Base-by-base conservation (phyloP, 805 yeast species). In the Wickerhamomyces hampshirensis region DNA sequence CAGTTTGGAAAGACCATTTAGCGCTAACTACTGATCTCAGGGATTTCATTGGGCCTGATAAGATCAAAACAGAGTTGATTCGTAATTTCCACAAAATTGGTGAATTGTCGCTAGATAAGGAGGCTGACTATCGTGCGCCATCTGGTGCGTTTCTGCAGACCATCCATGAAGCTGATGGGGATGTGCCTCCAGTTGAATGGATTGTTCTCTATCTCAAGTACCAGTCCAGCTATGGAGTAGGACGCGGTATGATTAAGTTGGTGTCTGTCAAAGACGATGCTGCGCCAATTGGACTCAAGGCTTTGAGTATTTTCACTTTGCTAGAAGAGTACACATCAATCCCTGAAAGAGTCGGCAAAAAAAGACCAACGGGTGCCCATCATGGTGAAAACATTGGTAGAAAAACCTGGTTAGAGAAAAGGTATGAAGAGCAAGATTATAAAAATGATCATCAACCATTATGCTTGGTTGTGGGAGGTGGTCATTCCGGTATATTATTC, bases 401-500 rank as follows among this genome's bases (percentile, higher is more conserved):
- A 40, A 44, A 51, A 38, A 63, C 69, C 1, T 65, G 69, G 69
- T 34, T 55, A n/a, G 69, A 65, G 34, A 37, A 42, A 30, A 54
- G 69, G 41, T 40, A 34, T 7, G 50, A 47, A 11, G 61, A 56
- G n/a, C 52, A 51, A 35, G 44, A 48, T 12, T 59, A 50, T 43
- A 58, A 51, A n/a, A 60, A 48, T 4, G 47, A 47, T 4, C 58
- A 60, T 33, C 61, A 64, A 43, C 73, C 73, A 5, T 33, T 59
- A n/a, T 73, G 67, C 15, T 51, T 68, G 27, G 53, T 68, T 41
- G 66, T 68, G 31, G 73, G 74, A 28, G 74, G 70, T 38, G 73
- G 74, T 16, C 74, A 68, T 49, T 62, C 64, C 41, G 73, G 73
- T 4, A 48, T 68, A 19, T 62, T 63, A 23, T 47, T 58, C 18